Conservation (phyloP, 2,329 filamentous ascomycete genomes). For the Exophiala viscosa region DNA sequence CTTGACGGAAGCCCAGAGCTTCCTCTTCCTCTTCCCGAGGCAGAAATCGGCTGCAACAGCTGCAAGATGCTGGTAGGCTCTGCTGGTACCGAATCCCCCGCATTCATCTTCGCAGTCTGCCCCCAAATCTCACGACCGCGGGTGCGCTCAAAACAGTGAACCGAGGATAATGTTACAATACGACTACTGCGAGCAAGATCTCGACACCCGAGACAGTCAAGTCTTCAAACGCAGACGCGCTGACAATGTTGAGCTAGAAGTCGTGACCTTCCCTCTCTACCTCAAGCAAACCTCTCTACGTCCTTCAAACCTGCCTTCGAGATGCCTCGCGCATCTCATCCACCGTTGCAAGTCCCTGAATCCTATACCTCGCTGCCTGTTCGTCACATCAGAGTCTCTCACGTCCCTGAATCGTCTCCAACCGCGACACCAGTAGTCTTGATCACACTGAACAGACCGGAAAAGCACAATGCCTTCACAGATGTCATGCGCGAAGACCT, state of each 20-base stretch:
- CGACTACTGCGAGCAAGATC: neutral
- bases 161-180: neutral
- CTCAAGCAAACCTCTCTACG: neutral
- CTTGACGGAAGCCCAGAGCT: too few species aligned
- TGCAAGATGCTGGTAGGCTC: too few species aligned
- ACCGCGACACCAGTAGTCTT: slow-evolving; percentile 60
- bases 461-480: slow-evolving; percentile 67
- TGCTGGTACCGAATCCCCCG: neutral
- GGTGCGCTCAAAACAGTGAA: neutral
- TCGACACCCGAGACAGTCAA: neutral
- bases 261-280: neutral
- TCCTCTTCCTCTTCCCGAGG: too few species aligned
- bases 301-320: neutral
- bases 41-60: too few species aligned
- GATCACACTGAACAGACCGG: slow-evolving; percentile 61
- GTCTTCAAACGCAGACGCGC: neutral
- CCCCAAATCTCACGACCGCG: slow-evolving; percentile 1
- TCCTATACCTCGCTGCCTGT: slow-evolving; percentile 35
- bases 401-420: slow-evolving; percentile 44
- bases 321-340: slow-evolving; percentile 19
- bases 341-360: slow-evolving; percentile 29
- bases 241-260: neutral
- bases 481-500: slow-evolving; percentile 61
- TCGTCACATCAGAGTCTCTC: slow-evolving; percentile 36
- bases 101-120: neutral